phyloP scores from a whole-genome alignment of 805 yeast genomes.

The Jamesozyma jinghongensis region DNA sequence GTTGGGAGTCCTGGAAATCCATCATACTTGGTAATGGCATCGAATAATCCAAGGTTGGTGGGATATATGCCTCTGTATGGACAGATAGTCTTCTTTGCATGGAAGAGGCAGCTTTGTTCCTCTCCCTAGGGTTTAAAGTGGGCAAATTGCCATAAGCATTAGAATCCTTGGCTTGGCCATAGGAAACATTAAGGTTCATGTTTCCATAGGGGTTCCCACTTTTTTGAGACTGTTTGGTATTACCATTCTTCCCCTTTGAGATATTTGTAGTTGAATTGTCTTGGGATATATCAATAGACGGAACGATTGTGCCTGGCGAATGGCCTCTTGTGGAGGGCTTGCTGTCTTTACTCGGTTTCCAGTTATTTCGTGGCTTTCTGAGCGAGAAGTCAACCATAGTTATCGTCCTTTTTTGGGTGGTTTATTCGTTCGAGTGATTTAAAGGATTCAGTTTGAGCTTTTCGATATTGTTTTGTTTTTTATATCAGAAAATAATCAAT shows the following conservation, averaged over 20 bases:
- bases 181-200: too few relatives aligned
- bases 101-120: conserved; percentile 33
- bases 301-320: background rate
- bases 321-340: conserved; percentile 9
- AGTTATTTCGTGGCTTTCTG: conserved; percentile 26
- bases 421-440: too few relatives aligned
- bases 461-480: too few relatives aligned
- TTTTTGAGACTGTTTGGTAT: too few relatives aligned
- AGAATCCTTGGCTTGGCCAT: background rate
- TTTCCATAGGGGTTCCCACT: conserved; percentile 4
- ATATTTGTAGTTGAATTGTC: background rate
- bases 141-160: conserved; percentile 21
- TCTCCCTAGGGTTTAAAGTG: conserved; percentile 28
- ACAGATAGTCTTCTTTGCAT: conserved; percentile 40
- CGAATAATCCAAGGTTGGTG: conserved; percentile 24
- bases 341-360: conserved; percentile 15
- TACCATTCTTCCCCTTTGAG: too few relatives aligned
- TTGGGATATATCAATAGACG: conserved; percentile 8
- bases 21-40: conserved; percentile 19
- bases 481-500: too few relatives aligned
- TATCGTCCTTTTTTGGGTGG: too few relatives aligned
- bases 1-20: background rate
- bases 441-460: too few relatives aligned
- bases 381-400: conserved; percentile 32
- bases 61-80: conserved; percentile 27